Evolutionary conservation across 352 stramenopile genomes (phyloP).

Genomic region (Globisporangium ultimum): DNA sequence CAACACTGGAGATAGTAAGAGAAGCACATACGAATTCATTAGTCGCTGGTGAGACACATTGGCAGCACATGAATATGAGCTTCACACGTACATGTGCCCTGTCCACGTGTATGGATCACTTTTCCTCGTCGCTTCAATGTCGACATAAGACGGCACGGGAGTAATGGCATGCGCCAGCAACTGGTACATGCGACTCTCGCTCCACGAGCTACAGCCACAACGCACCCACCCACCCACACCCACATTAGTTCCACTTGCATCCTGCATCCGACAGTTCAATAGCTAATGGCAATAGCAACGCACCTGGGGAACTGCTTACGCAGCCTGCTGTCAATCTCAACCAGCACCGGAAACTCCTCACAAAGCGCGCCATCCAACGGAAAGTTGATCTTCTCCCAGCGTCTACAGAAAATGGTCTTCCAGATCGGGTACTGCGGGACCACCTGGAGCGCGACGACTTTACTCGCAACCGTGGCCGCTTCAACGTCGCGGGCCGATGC

Average conservation of each 20-base stretch:
- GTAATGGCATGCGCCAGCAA: slow-evolving; percentile 64
- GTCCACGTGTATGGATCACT: slow-evolving; percentile 32
- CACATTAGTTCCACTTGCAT: background rate
- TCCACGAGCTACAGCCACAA: slow-evolving; percentile 27
- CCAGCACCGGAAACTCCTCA: slow-evolving; percentile 2
- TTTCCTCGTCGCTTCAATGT: slow-evolving; percentile 46
- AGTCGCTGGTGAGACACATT: slow-evolving; percentile 2
- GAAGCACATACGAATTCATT: background rate
- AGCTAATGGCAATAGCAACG: background rate
- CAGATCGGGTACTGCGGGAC: slow-evolving; percentile 59
- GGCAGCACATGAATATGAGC: background rate
- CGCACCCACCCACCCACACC: too few species aligned
- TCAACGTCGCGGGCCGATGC: slow-evolving; percentile 50
- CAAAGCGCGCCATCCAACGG: slow-evolving; percentile 23
- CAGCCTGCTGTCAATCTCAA: slow-evolving; percentile 39
- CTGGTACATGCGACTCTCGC: slow-evolving; percentile 66
- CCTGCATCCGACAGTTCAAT: background rate
- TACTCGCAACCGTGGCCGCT: slow-evolving; percentile 44
- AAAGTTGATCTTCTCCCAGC: slow-evolving; percentile 66
- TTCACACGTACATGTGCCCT: slow-evolving; percentile 40
- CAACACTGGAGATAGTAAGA: slow-evolving; percentile 19
- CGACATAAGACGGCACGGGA: slow-evolving; percentile 57
- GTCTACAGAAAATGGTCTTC: slow-evolving; percentile 51
- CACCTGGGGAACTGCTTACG: slow-evolving; percentile 49
- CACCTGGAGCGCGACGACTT: slow-evolving; percentile 36